Base-by-base conservation (phyloP, 2,329 filamentous ascomycete genomes). In the Colletotrichum simmondsii region DNA sequence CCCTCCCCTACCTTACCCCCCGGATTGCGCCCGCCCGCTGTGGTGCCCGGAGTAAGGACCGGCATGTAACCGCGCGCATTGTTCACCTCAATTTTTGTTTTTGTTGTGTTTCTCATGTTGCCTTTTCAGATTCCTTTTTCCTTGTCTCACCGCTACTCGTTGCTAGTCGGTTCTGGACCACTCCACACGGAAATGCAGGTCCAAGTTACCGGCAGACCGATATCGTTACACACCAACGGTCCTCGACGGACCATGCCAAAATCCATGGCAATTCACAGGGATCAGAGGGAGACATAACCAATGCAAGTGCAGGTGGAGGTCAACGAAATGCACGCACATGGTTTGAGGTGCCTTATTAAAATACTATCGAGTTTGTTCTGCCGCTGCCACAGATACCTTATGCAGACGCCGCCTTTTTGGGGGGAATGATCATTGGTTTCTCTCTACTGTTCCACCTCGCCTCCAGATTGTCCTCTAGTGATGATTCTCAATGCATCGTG, bases 121-220 rank as follows among this genome's bases (percentile, higher is more conserved):
- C 30, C 53, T 53, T 26, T 7, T 7, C 12, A n/a, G n/a, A 24
- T 54, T 54, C 22, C 35, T 68, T 69, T 72, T 72, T 63, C 42
- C 42, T 16, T 60, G 32, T 64, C 70, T 69, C 70, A 72, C 70
- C 70, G 70, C 70, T 64, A 72, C 30, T 72, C 70, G 59, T 66
- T 26, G 65, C 69, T 37, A 42, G 58, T 57, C 61, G 49, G 61
- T 60, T 53, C 58, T 62, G 57, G 32, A 71, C 32, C 54, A 37
- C 64, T 71, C 69, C 65, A 63, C 58, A 19, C 69, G 69, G 69
- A 72, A 46, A 42, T 62, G 64, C 64, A 57, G 37, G 64, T 59
- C 16, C 22, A 35, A 54, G 30, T 26, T 54, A 42, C 24, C 61
- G 46, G 61, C 46, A 26, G 62, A 65, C 62, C 62, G 62, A 22